Evolutionary conservation across 2,329 filamentous ascomycete species (phyloP), one percentile per base, ranked within the genome.

Genomic region (Dactylellina cionopaga): DNA sequence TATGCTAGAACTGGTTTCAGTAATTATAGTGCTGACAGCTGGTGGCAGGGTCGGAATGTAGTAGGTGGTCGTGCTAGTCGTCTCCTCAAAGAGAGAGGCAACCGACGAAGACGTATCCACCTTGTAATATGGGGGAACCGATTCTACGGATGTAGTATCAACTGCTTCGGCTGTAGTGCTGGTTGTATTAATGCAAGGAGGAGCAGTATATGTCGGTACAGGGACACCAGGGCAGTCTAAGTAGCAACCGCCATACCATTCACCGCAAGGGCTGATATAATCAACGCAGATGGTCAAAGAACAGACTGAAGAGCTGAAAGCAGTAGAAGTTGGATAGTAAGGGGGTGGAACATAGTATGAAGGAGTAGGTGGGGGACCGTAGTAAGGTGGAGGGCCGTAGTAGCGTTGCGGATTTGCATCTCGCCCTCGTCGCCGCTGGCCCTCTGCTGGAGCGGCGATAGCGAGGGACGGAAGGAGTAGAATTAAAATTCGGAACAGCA

Each of bases 311-410:
- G n/a, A n/a, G n/a, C n/a, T n/a, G n/a, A n/a, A n/a, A n/a, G 31
- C 2, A 44, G 9, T 56, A 9, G 41, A 39, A 29, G 54, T 19
- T 41, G 64, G 44, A 25, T 47, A 37, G 37, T 55, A 58, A 37
- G 64, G 64, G 24, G 65, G 19, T 15, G 49, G 56, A 24, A 58
- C 47, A 46, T 71, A 58, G 27, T 71, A 71, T n/a, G 58, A 60
- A 25, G 66, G 66, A 2, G 41, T 31, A 33, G 54, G 64, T 27
- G 39, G 46, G n/a, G 52, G 43, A n/a, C 7, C 29, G 58, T 70
- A 63, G 17, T 70, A 70, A 17, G 47, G 56, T 22, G 64, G 54
- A 35, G 64, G 64, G 11, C 33, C 33, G 39, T 70, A 60, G 22
- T 49, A 55, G 15, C 56, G 37, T 43, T 71, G 66, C 29, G 66